Evolutionary conservation across 1,284 basidiomycete genomes (phyloP).

Genomic region (Meripilus lineatus): DNA sequence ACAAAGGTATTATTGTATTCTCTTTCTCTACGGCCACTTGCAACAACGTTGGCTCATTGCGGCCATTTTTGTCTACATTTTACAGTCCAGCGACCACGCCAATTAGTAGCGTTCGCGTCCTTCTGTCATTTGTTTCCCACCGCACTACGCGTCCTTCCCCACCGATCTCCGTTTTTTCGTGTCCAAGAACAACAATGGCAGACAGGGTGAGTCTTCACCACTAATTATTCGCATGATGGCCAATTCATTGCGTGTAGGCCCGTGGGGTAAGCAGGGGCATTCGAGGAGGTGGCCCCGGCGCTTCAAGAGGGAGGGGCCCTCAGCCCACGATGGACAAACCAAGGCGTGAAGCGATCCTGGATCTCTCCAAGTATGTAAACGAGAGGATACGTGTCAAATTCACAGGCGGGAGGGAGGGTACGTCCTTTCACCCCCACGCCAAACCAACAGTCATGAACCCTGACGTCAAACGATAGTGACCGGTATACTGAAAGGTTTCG

Average conservation of each 20-base stretch:
- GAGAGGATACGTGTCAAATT: slow-evolving; percentile 94
- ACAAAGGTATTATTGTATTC: no score
- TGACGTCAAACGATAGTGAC: slow-evolving; percentile 54
- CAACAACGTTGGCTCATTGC: no score
- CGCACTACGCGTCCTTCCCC: no score
- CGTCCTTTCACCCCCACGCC: neutral
- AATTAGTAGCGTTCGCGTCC: no score
- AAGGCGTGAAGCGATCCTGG: slow-evolving; percentile 93
- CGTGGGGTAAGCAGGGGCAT: slow-evolving; percentile 24
- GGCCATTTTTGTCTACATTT: no score
- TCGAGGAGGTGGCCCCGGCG: slow-evolving; percentile 20
- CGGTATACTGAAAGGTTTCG: slow-evolving; percentile 92
- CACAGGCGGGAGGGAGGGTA: slow-evolving; percentile 93
- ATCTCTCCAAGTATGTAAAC: slow-evolving; percentile 92
- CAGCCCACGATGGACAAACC: slow-evolving; percentile 74
- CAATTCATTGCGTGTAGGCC: slow-evolving; percentile 20
- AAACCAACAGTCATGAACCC: neutral
- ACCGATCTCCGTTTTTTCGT: no score
- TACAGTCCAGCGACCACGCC: no score
- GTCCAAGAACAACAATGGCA: slow-evolving; percentile 26
- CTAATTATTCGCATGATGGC: neutral
- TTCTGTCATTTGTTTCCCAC: no score
- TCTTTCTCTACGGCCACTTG: no score
- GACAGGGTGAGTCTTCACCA: slow-evolving; percentile 27
- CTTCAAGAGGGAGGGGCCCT: slow-evolving; percentile 25